Evolutionary conservation across 202 grass and related monocot genomes (phyloP).

Genomic region (Zizania palustris): DNA sequence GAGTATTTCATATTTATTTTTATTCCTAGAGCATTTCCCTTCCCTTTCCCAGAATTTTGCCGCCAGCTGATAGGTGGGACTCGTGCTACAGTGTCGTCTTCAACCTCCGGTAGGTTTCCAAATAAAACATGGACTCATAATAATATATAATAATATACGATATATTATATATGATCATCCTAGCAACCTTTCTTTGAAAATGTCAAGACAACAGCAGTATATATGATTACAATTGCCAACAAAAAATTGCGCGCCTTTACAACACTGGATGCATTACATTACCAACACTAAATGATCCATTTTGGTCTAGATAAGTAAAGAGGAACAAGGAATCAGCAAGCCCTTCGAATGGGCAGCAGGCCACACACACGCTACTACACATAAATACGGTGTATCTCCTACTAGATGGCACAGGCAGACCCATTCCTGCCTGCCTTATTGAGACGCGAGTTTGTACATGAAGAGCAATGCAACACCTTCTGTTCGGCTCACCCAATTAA

Average conservation of each 20-base stretch:
- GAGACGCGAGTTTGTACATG: slow-evolving; percentile 25
- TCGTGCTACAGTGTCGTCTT: no score
- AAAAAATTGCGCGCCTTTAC: slow-evolving; percentile 27
- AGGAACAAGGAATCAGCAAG: slow-evolving; percentile 9
- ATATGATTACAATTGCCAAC: slow-evolving; percentile 13
- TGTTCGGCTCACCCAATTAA: slow-evolving; percentile 12
- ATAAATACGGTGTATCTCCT: slow-evolving; percentile 12
- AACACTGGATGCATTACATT: slow-evolving; percentile 16
- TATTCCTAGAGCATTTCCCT: no score
- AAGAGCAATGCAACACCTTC: slow-evolving; percentile 16
- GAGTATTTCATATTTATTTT: no score
- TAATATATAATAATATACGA: neutral
- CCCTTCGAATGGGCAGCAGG: slow-evolving; percentile 2
- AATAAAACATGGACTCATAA: no score
- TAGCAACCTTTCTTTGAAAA: slow-evolving; percentile 14
- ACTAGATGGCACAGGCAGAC: slow-evolving; percentile 9
- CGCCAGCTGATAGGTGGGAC: no score
- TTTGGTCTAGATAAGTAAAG: neutral
- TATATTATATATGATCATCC: neutral
- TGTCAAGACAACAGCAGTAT: neutral
- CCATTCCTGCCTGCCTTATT: slow-evolving; percentile 26
- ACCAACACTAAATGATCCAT: neutral
- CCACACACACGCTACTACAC: neutral
- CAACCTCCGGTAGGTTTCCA: no score
- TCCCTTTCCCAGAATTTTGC: no score